Conservation (phyloP, 108 stramenopile genomes). For the Cyclotella distinguenda region DNA sequence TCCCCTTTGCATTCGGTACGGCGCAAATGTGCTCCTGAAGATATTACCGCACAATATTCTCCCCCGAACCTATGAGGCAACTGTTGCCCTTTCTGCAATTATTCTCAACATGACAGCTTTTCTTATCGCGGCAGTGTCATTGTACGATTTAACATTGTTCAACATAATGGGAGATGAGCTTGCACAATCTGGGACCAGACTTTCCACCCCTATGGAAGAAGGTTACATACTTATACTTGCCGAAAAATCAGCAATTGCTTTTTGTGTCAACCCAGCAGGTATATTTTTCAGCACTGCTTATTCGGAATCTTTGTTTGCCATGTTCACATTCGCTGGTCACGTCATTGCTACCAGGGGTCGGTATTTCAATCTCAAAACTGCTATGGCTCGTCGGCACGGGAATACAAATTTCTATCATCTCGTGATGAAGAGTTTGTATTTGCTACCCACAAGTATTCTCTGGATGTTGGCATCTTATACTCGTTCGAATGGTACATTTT, state of each 20-base stretch:
- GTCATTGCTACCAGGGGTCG: constrained; percentile 38
- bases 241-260: constrained; percentile 53
- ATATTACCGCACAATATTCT: constrained; percentile 42
- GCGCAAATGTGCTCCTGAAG: constrained; percentile 38
- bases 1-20: constrained; percentile 57
- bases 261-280: constrained; percentile 75
- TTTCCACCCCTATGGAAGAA: no score
- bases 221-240: no score
- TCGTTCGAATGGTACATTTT: constrained; percentile 79
- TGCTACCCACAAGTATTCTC: constrained; percentile 24
- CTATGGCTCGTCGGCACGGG: not conserved
- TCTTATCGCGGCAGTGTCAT: constrained; percentile 50
- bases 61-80: constrained; percentile 70
- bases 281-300: constrained; percentile 84
- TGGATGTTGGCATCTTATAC: constrained; percentile 74
- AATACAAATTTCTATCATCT: not conserved
- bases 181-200: no score
- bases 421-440: constrained; percentile 15
- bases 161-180: constrained; percentile 10
- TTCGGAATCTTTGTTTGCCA: constrained; percentile 78
- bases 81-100: constrained; percentile 51
- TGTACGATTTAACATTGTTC: constrained; percentile 59
- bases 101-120: constrained; percentile 62
- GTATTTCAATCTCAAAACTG: constrained; percentile 13
- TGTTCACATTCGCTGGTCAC: constrained; percentile 59